These are phyloP conservation scores for Acanthamoeba culbertsoni DNA, from an alignment of 208 protist genomes.

Conservation along the genomic window DNA sequence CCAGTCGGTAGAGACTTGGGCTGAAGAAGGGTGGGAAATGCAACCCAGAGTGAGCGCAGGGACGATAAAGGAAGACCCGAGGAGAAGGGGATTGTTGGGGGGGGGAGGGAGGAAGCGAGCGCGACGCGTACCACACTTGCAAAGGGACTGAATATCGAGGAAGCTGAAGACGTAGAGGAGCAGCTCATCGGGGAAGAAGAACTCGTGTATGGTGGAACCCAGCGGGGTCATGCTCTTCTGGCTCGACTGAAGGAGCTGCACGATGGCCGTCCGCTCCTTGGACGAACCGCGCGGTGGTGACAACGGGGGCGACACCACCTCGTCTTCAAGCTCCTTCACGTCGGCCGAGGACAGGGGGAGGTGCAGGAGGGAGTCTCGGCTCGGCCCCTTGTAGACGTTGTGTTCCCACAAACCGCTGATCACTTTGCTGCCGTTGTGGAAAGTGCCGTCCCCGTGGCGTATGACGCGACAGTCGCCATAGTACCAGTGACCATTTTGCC, in stretches of 20 bases:
- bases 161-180: conserved; percentile 58
- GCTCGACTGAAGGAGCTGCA: conserved; percentile 25
- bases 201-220: conserved; percentile 17
- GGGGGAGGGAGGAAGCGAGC: not conserved
- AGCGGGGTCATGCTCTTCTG: conserved; percentile 54
- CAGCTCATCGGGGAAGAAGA: conserved; percentile 60
- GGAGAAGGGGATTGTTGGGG: not conserved
- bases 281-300: not conserved
- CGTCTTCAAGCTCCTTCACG: not conserved
- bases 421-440: not conserved
- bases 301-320: not conserved
- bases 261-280: not conserved
- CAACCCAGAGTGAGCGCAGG: not conserved
- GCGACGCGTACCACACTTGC: conserved; percentile 27
- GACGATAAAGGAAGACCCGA: not conserved
- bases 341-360: conserved; percentile 30
- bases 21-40: not conserved
- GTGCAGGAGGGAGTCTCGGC: not conserved
- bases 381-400: conserved; percentile 47
- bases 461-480: conserved; percentile 24
- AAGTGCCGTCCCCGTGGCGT: not conserved
- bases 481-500: conserved; percentile 31
- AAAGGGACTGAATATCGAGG: conserved; percentile 57
- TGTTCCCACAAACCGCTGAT: conserved; percentile 45
- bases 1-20: conserved; percentile 53